Percentiles rank a stretch among this genome's conserved stretches.
Conservation (phyloP, 352 stramenopile genomes). For the Globisporangium mamillatum region DNA sequence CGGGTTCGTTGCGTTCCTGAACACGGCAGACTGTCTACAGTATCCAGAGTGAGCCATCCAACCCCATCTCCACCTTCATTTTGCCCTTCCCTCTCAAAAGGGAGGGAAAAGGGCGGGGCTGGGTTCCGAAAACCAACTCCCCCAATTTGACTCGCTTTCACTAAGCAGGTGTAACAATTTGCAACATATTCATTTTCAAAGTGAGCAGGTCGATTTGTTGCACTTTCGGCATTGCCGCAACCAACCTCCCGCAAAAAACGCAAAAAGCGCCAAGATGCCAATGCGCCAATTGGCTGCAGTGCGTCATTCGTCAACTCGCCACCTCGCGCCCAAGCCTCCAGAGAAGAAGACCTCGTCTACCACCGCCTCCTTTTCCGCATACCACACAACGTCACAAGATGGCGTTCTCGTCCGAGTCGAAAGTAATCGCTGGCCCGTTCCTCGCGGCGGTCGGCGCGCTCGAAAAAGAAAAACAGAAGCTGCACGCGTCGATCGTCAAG, state of each 20-base stretch:
- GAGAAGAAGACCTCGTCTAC: not conserved
- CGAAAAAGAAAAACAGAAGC: slow-evolving; percentile 65
- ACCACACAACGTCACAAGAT: slow-evolving; percentile 8
- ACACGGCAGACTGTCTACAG: too few species aligned
- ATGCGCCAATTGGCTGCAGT: not conserved
- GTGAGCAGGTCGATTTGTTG: not conserved
- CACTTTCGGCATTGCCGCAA: not conserved
- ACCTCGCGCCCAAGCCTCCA: slow-evolving; percentile 14
- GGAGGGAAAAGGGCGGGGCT: not conserved
- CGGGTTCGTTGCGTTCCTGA: too few species aligned
- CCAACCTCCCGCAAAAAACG: not conserved
- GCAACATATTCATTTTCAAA: slow-evolving; percentile 10
- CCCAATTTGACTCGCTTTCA: slow-evolving; percentile 1
- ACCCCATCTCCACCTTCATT: not conserved
- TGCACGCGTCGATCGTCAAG: slow-evolving; percentile 63
- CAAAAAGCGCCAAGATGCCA: not conserved
- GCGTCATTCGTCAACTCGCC: slow-evolving; percentile 30
- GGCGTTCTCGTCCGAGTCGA: slow-evolving; percentile 29
- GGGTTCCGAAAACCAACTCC: not conserved
- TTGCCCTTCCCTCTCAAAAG: not conserved
- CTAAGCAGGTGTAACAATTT: not conserved
- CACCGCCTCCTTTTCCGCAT: not conserved
- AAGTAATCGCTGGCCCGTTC: slow-evolving; percentile 54
- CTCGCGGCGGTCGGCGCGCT: slow-evolving; percentile 48
- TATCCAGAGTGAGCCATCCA: too few species aligned